Evolutionary conservation across 1,139 yeast species (phyloP).

Genomic region (Candida sojae): DNA sequence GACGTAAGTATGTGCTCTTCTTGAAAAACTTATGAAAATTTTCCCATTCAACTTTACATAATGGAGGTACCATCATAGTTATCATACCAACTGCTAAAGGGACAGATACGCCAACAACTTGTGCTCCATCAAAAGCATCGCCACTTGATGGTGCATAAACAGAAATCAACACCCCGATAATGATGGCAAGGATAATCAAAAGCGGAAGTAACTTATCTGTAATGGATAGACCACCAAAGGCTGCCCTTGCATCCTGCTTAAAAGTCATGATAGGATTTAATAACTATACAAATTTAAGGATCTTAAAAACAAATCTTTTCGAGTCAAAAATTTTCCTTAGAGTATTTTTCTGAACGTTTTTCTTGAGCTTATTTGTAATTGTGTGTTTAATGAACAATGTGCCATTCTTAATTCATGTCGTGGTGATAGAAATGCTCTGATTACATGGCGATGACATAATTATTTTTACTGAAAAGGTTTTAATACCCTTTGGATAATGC

Average conservation of each 20-base stretch:
- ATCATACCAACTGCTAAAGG: constrained; percentile 57
- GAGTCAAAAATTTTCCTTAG: too few relatives aligned
- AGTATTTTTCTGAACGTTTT: too few relatives aligned
- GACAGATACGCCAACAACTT: constrained; percentile 31
- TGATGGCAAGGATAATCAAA: constrained; percentile 27
- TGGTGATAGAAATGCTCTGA: too few relatives aligned
- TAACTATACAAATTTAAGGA: too few relatives aligned
- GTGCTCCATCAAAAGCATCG: constrained; percentile 28
- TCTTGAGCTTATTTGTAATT: too few relatives aligned
- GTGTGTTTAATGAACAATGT: too few relatives aligned
- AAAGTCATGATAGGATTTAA: neutral
- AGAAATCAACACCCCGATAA: constrained; percentile 32
- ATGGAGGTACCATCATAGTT: constrained; percentile 61
- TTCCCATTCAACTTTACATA: constrained; percentile 58
- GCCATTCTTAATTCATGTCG: too few relatives aligned
- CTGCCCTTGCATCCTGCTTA: constrained; percentile 7
- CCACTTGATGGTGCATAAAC: constrained; percentile 34
- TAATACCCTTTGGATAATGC: too few relatives aligned
- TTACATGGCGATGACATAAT: too few relatives aligned
- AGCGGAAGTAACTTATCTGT: constrained; percentile 29
- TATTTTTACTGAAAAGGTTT: too few relatives aligned
- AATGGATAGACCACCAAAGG: constrained; percentile 17
- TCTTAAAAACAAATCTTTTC: too few relatives aligned
- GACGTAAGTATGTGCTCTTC: constrained; percentile 26
- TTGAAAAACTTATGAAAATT: constrained; percentile 18